Conservation (phyloP, 2,329 filamentous ascomycete genomes). For the Fusarium citri region DNA sequence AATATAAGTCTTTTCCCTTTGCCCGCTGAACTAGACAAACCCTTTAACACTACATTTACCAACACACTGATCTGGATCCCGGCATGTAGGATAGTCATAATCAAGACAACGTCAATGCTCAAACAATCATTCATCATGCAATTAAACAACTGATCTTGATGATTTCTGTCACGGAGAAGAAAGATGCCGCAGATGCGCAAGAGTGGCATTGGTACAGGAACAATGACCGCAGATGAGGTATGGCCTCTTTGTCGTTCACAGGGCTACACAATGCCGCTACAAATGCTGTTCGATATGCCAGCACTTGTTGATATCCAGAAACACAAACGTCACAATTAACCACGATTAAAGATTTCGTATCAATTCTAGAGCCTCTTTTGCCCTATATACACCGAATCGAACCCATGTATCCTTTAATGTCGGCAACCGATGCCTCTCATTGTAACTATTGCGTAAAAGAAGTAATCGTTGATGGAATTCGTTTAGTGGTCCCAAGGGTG, state of each 20-base stretch:
- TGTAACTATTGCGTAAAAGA: conserved; percentile 24
- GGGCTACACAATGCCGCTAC: conserved; percentile 46
- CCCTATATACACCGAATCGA: conserved; percentile 41
- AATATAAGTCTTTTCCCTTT: neutral
- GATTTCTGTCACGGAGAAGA: neutral
- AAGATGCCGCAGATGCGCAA: neutral
- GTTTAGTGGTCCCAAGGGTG: conserved; percentile 94
- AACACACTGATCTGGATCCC: neutral
- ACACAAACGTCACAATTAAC: neutral
- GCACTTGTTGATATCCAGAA: neutral
- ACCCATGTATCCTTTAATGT: neutral
- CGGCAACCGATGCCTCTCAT: conserved; percentile 11
- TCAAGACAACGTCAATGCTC: neutral
- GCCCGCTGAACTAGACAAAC: neutral
- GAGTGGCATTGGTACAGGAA: neutral
- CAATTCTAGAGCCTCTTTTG: conserved; percentile 30
- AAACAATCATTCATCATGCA: neutral
- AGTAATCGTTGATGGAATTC: conserved; percentile 26
- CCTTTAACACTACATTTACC: neutral
- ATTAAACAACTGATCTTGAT: too few relatives aligned
- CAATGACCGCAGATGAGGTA: neutral
- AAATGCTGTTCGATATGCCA: conserved; percentile 74
- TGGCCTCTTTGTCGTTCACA: too few relatives aligned
- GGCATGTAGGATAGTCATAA: neutral
- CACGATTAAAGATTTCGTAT: conserved; percentile 16